Evolutionary conservation across 306 rosid genomes (phyloP), one percentile per base, ranked within the genome.

Genomic region (Medicago arabica): DNA sequence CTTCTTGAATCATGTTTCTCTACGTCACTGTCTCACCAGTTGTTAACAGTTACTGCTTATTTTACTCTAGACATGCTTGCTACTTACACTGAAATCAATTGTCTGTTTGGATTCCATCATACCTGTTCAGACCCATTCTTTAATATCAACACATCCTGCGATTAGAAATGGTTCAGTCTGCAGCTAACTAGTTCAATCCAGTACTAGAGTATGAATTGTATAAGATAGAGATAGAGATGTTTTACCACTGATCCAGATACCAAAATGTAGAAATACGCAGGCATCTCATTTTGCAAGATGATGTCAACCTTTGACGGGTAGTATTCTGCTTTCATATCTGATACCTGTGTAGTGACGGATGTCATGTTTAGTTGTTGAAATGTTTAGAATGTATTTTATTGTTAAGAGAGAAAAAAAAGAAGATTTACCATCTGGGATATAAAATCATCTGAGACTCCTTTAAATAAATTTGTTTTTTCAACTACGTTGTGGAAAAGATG

Each of bases 101-200:
- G 65, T 57, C 50, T 28, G 19, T 31, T 18, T 46, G 67, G 73
- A 75, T 77, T 69, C 66, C 81, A 74, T 70, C 71, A 49, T 87
- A 91, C 96, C 97, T 89, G 90, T 80, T 89, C 97, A 36, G 86
- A 81, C 51, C 97, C 98, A 79, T 82, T 93, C 86, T 80, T 88
- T 90, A 81, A 82, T 28, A 46, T 71, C 62, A 91, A 58, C 67
- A 89, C 76, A 41, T 93, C 98, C 97, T 93, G 91, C 89, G 76
- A 58, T 83, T 78, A 82, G 71, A 86, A 84, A 79, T 28, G 40
- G 38, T 79, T 80, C 38, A 78, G 81, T 60, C 74, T 60, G 21
- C 47, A 34, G 71, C 41, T 69, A 69, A 49, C 55, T 72, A 16
- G 46, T 28, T 66, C 62, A 63, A 65, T 68, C 38, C 19, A 5